These are phyloP conservation scores for Psilocybe mexicana DNA, from an alignment of 1,284 basidiomycete genomes.

Conservation along the genomic window DNA sequence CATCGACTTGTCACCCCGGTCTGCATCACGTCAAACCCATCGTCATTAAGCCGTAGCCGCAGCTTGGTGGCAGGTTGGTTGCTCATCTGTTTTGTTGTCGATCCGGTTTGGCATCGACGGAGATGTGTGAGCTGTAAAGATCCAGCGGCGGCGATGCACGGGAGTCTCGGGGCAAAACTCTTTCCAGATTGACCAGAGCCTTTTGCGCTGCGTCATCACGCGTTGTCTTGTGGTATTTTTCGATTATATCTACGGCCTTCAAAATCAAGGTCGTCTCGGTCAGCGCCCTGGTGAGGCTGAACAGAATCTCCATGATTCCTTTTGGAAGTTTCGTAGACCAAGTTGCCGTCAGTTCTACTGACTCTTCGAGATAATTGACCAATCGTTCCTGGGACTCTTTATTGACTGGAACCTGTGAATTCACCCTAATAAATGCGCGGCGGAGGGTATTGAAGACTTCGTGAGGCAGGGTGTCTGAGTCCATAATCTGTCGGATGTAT, in stretches of 20 bases:
- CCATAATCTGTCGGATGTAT: conserved; percentile 25
- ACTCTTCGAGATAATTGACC: conserved; percentile 31
- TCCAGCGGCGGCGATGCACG: conserved; percentile 23
- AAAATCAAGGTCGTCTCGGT: conserved; percentile 28
- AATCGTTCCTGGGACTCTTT: conserved; percentile 28
- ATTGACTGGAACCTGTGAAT: conserved; percentile 16
- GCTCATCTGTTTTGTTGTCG: conserved; percentile 11
- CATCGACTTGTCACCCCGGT: too few species aligned
- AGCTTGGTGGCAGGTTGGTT: background rate
- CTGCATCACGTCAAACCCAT: too few species aligned
- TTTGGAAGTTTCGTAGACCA: conserved; percentile 29
- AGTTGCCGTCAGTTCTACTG: conserved; percentile 27
- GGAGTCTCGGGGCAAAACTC: conserved; percentile 19
- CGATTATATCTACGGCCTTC: conserved; percentile 31
- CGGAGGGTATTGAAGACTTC: conserved; percentile 39
- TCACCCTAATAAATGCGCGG: conserved; percentile 34
- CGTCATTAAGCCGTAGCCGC: background rate
- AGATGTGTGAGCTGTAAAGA: conserved; percentile 36
- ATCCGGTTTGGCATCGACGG: conserved; percentile 31
- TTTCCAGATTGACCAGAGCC: conserved; percentile 25
- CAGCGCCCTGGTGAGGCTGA: conserved; percentile 31
- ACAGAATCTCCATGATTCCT: conserved; percentile 32
- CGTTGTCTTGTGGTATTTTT: conserved; percentile 26
- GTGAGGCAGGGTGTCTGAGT: conserved; percentile 27
- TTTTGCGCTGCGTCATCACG: conserved; percentile 28